Conservation (phyloP, 805 yeast species). For the Candida easanensis region DNA sequence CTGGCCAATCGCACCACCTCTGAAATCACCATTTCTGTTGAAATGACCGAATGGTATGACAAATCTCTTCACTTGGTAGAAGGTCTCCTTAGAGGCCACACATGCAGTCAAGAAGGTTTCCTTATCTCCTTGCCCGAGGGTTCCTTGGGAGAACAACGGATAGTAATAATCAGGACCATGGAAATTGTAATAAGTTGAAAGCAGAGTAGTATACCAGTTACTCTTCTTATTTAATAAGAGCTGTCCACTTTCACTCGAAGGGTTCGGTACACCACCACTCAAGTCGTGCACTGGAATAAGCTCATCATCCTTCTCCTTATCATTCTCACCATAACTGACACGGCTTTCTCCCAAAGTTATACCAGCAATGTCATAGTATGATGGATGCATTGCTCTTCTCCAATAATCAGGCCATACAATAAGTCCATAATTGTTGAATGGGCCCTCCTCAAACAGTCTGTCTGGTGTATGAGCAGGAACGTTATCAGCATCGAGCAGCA, state of each 20-base stretch:
- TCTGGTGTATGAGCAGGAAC: constrained; percentile 68
- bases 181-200: constrained; percentile 59
- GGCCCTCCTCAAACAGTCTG: constrained; percentile 51
- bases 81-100: constrained; percentile 54
- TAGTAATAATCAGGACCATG: constrained; percentile 59
- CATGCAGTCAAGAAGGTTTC: constrained; percentile 59
- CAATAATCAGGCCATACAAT: constrained; percentile 86
- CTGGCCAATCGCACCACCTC: constrained; percentile 65
- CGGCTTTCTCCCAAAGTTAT: constrained; percentile 41
- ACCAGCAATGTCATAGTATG: constrained; percentile 66
- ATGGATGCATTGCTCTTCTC: constrained; percentile 79
- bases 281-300: constrained; percentile 55
- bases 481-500: constrained; percentile 70
- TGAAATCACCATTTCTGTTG: constrained; percentile 36
- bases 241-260: constrained; percentile 66
- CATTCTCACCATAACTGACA: constrained; percentile 36
- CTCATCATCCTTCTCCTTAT: constrained; percentile 31
- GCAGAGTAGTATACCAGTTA: constrained; percentile 55
- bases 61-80: constrained; percentile 56
- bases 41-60: constrained; percentile 55
- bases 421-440: constrained; percentile 51
- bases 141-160: constrained; percentile 52
- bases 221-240: constrained; percentile 53
- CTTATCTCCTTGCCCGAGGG: constrained; percentile 56
- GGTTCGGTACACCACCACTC: constrained; percentile 57